A percentile compares a stretch with the other conserved stretches of the same genome.
These are phyloP conservation scores for Mortierella polycephala DNA, from an alignment of 371 early-diverging fungal genomes.

Conservation along the genomic window DNA sequence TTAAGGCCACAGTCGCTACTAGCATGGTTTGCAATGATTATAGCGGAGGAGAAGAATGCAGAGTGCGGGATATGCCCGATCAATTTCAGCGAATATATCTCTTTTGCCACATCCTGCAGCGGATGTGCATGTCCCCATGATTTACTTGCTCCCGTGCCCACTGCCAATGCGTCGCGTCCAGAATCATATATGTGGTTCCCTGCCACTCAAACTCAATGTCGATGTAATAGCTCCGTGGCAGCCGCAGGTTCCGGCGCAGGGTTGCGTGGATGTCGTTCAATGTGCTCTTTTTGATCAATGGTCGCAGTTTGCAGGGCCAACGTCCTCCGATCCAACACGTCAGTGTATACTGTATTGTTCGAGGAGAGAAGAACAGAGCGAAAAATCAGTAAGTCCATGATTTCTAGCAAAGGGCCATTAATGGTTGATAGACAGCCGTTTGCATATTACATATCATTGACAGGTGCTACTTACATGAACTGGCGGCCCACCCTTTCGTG, in stretches of 20 bases:
- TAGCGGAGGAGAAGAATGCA: no score
- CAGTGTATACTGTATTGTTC: conserved; percentile 14
- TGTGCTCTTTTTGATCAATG: conserved; percentile 15
- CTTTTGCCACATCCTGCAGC: conserved; percentile 27
- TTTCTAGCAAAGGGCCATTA: neutral
- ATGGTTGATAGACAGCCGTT: neutral
- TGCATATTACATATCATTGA: neutral
- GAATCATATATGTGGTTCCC: conserved; percentile 22
- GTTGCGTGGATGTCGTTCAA: conserved; percentile 14
- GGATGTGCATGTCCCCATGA: conserved; percentile 17
- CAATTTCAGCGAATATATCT: conserved; percentile 1
- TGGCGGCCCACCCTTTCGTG: conserved; percentile 24
- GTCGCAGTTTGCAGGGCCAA: conserved; percentile 26
- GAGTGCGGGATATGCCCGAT: neutral
- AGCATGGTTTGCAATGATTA: no score
- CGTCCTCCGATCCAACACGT: conserved; percentile 35
- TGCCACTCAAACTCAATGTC: conserved; percentile 29
- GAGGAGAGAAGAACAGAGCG: neutral
- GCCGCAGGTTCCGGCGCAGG: conserved; percentile 16
- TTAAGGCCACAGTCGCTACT: no score
- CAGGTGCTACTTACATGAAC: conserved; percentile 10
- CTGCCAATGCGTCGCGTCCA: conserved; percentile 26
- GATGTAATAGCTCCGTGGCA: conserved; percentile 10
- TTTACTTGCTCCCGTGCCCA: conserved; percentile 28
- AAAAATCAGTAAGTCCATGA: neutral